A percentile compares a stretch with the other conserved stretches of the same genome.
Conservation (phyloP, 1,284 basidiomycete species). For the Ustilago vetiveriae region DNA sequence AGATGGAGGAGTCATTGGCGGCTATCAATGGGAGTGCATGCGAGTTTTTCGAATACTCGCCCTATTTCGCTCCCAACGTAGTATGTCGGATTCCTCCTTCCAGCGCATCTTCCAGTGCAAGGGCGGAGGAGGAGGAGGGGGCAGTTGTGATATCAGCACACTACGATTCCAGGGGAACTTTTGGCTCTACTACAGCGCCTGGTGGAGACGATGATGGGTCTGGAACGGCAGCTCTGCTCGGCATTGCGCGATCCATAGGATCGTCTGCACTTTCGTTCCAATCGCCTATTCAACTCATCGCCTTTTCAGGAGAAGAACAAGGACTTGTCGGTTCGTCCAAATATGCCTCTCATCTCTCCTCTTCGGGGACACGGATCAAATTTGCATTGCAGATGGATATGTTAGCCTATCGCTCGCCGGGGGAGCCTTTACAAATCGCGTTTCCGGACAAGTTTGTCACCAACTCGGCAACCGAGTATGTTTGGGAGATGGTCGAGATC, state of each 20-base stretch:
- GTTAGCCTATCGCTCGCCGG: constrained; percentile 57
- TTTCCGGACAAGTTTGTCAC: constrained; percentile 63
- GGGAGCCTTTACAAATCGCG: constrained; percentile 65
- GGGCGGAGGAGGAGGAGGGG: constrained; percentile 17
- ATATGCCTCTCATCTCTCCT: constrained; percentile 33
- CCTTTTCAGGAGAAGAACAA: constrained; percentile 67
- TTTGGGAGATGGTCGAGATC: constrained; percentile 57
- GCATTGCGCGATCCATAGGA: constrained; percentile 56
- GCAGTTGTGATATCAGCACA: constrained; percentile 63
- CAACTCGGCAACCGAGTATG: constrained; percentile 39
- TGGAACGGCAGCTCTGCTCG: constrained; percentile 57
- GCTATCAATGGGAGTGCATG: constrained; percentile 26
- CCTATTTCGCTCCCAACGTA: constrained; percentile 49
- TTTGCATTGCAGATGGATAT: constrained; percentile 59
- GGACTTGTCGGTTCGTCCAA: constrained; percentile 53
- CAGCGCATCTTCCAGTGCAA: background rate
- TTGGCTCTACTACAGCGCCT: constrained; percentile 58
- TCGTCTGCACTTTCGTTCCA: constrained; percentile 23
- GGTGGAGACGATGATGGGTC: constrained; percentile 62
- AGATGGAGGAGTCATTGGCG: constrained; percentile 20
- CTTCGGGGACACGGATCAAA: constrained; percentile 7
- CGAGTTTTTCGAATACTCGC: constrained; percentile 29
- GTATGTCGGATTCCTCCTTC: constrained; percentile 39
- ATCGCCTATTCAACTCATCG: constrained; percentile 60
- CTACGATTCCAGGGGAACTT: constrained; percentile 60